phyloP scores from a whole-genome alignment of 768 basidiomycete species.

The Calvatia gigantea region DNA sequence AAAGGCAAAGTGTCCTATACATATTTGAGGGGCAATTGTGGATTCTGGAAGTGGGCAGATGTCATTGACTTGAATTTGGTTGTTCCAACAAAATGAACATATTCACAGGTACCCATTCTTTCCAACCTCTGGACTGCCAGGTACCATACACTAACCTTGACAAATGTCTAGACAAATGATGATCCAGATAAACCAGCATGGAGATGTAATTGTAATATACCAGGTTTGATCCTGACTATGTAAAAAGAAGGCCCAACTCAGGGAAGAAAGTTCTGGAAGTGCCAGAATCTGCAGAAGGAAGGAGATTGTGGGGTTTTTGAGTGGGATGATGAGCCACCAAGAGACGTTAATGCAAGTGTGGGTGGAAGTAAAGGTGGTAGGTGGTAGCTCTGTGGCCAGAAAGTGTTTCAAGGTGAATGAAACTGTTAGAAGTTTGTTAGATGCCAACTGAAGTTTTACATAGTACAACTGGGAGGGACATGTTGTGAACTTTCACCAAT shows the following conservation, averaged over 20 bases:
- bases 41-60: slow-evolving; percentile 25
- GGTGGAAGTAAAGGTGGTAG: slow-evolving; percentile 18
- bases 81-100: slow-evolving; percentile 26
- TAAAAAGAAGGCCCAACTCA: slow-evolving; percentile 64
- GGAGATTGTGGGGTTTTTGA: slow-evolving; percentile 70
- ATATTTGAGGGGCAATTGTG: slow-evolving; percentile 22
- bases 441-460: neutral
- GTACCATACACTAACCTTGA: neutral
- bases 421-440: neutral
- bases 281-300: slow-evolving; percentile 50
- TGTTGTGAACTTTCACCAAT: no score
- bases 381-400: slow-evolving; percentile 14
- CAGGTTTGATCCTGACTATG: slow-evolving; percentile 37
- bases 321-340: slow-evolving; percentile 52
- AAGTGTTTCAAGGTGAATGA: slow-evolving; percentile 45
- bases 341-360: slow-evolving; percentile 7
- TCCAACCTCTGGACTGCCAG: neutral
- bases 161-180: slow-evolving; percentile 7
- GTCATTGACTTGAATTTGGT: slow-evolving; percentile 15
- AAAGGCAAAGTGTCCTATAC: slow-evolving; percentile 24
- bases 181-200: slow-evolving; percentile 11
- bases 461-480: slow-evolving; percentile 63
- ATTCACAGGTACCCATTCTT: slow-evolving; percentile 20
- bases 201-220: slow-evolving; percentile 24
- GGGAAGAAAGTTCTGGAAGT: slow-evolving; percentile 78